Base-by-base conservation (phyloP, 768 basidiomycete species). In the Termitomyces sp. region DNA sequence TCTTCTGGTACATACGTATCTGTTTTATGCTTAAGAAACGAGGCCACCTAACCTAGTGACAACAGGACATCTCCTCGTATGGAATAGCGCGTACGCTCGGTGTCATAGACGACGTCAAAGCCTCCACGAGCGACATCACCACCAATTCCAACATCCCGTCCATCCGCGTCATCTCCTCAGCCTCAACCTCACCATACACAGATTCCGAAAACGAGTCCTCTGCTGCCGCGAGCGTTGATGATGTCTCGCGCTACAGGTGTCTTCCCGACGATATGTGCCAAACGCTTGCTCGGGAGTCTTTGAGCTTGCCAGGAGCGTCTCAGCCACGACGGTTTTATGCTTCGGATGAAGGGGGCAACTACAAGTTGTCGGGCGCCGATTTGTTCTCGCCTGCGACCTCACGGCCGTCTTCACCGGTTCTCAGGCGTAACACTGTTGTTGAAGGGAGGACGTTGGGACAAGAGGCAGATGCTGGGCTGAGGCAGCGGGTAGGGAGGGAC, bases 41-140 rank as follows among this genome's bases (percentile, higher is more conserved):
- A 50, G 50, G 59, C 54, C 42, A 59, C 35, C 57, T 46, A 59
- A 41, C 48, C 59, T 59, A 40, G 21, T 59, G 25, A 47, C 44
- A 19, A n/a, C 64, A 92, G 90, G 90, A 93, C 67, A 82, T 92
- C 54, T 76, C 83, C 2, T 89, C 91, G 19, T 93, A 92, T 63
- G 82, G 85, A 56, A 88, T 93, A 66, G 91, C 88, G 12, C 85
- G 90, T 56, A 91, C 89, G 6, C 78, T 93, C 50, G 90, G 89
- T 34, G 79, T 89, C 52, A 79, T 89, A 60, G 89, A 90, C 69
- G 80, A 81, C 58, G 83, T 85, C 51, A 86, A 85, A 66, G 86
- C 88, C 0, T 85, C 87, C 12, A 89, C 88, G 25, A 83, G 79
- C 68, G 88, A 86, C 61, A 78, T 76, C 58, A 62, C 70, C 27